Conservation (phyloP, 78 protist species). For the Polysphondylium violaceum region DNA sequence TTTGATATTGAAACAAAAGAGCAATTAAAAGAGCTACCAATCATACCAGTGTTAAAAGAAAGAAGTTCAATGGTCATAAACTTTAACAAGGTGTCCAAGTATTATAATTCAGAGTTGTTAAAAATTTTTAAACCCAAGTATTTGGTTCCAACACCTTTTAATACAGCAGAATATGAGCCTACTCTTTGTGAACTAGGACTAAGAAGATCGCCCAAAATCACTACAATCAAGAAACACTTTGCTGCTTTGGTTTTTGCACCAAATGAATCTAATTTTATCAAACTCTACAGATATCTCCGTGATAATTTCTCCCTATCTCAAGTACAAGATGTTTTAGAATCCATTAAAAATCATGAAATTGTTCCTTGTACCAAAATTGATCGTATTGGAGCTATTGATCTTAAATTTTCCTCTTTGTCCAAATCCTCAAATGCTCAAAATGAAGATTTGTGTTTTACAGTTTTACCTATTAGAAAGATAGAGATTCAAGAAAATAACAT, state of each 20-base stretch:
- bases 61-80: neutral
- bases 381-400: neutral
- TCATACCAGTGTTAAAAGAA: neutral
- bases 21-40: neutral
- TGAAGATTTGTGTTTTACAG: neutral
- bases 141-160: neutral
- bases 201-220: neutral
- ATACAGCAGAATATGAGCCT: neutral
- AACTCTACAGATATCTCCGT: neutral
- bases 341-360: neutral
- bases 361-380: conserved; percentile 5
- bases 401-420: neutral
- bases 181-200: neutral
- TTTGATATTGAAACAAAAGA: neutral
- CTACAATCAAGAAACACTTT: neutral
- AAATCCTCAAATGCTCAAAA: neutral
- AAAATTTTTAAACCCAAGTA: conserved; percentile 9
- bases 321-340: neutral
- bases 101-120: neutral
- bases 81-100: neutral
- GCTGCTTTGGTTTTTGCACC: neutral
- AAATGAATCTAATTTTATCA: neutral
- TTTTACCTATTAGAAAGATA: neutral
- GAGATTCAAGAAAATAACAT: neutral
- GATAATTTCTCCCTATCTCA: neutral